Evolutionary conservation across 768 basidiomycete genomes (phyloP).

Genomic region (Termitomyces bulborhizus): DNA sequence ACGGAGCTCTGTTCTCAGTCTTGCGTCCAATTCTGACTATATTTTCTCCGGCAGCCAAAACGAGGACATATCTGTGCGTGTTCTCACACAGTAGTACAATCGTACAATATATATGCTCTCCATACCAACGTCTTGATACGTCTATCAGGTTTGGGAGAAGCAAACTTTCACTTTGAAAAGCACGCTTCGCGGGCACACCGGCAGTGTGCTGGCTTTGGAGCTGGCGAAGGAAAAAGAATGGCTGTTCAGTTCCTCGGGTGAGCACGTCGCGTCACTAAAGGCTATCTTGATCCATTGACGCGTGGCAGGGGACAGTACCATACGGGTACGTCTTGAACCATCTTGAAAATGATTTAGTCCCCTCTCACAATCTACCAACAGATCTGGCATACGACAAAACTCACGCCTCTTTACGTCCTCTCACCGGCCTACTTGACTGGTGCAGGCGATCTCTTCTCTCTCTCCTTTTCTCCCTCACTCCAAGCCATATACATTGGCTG

Average conservation of each 20-base stretch:
- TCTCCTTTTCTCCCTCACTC: slow-evolving; percentile 66
- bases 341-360: neutral
- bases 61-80: slow-evolving; percentile 64
- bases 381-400: slow-evolving; percentile 77
- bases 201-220: slow-evolving; percentile 76
- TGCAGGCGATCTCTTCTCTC: slow-evolving; percentile 83
- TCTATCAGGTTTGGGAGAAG: slow-evolving; percentile 78
- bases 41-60: slow-evolving; percentile 84
- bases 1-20: slow-evolving; percentile 64
- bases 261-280: slow-evolving; percentile 11
- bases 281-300: slow-evolving; percentile 1
- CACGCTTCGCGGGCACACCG: slow-evolving; percentile 74
- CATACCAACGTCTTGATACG: neutral
- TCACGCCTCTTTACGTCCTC: slow-evolving; percentile 65
- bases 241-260: slow-evolving; percentile 89
- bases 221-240: slow-evolving; percentile 71
- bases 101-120: neutral
- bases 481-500: slow-evolving; percentile 83
- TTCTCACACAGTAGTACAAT: neutral
- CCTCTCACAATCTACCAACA: slow-evolving; percentile 20
- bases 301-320: slow-evolving; percentile 73
- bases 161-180: slow-evolving; percentile 59
- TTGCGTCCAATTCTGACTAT: slow-evolving; percentile 64
- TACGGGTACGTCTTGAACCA: slow-evolving; percentile 53
- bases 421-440: slow-evolving; percentile 63